Evolutionary conservation across 139 green algal genomes (phyloP), one percentile per base, ranked within the genome.

Genomic region (Pseudopediastrum boryanum): DNA sequence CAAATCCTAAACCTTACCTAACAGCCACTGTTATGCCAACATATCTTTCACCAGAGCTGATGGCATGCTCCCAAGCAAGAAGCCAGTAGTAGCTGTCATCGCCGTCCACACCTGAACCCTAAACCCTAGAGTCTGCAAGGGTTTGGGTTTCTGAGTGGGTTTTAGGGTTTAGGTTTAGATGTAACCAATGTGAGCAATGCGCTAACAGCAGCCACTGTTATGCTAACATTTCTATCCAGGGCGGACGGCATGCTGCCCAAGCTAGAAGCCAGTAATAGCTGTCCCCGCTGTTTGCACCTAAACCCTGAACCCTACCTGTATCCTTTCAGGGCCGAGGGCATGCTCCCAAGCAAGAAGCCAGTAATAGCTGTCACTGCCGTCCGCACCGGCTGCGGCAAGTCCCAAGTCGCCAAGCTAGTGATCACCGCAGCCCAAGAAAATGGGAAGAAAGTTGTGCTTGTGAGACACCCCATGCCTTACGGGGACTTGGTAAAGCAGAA

Each of bases 381-480:
- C 35, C 62, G 83, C 61, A 89, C 85, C 29, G 83, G 83, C 41
- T 90, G 83, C 61, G 83, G 85, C 64, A 88, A 89, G 75, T 78
- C 56, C 16, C 83, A 90, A 78, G 61, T 75, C 23, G 21, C 33
- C 51, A 31, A 29, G 7, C 44, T 73, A n/a, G 61, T 73, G 31
- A 16, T 73, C 10, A 62, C 65, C 5, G 75, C 64, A n/a, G 64
- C 75, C 16, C 50, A 65, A 0, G 7, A 33, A 12, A 27, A n/a
- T 0, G 75, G 75, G 5, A 62, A 42, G 51, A 59, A 25, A 9
- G 21, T 69, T 27, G 85, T 85, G 59, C 54, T 89, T 42, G 73
- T 88, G 12, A 58, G 85, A 4, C 85, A 89, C 63, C 85, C 85
- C 10, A 88, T 89, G 85, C 77, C 82, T n/a, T 87, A 87, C 56